A percentile compares a stretch with the other conserved stretches of the same genome.
phyloP scores from a whole-genome alignment of 2,329 filamentous ascomycete species.

The Coniochaeta ligniaria region DNA sequence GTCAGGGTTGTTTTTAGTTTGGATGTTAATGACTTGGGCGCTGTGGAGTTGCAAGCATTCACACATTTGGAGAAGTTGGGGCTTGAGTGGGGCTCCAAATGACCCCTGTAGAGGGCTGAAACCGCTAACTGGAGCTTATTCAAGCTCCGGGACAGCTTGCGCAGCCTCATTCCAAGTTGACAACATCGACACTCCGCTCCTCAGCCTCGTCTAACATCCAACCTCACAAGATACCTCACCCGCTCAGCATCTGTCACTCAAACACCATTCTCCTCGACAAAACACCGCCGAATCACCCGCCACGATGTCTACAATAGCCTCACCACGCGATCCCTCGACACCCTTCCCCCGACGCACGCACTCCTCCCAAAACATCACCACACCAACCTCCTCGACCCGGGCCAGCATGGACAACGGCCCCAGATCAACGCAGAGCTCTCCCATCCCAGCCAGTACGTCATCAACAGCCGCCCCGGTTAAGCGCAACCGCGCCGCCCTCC shows the following conservation, averaged over 20 bases:
- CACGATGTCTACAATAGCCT: conserved; percentile 60
- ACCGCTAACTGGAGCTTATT: not conserved
- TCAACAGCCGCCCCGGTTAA: conserved; percentile 25
- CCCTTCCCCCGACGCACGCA: conserved; percentile 49
- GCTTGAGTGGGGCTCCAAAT: not conserved
- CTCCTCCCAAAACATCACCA: conserved; percentile 39
- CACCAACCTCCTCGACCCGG: conserved; percentile 68
- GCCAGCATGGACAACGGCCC: conserved; percentile 57
- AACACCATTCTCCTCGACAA: not conserved
- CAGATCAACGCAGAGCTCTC: conserved; percentile 53
- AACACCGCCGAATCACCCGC: not conserved
- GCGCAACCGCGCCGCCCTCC: conserved; percentile 74
- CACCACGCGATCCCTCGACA: conserved; percentile 52
- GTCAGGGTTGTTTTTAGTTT: too few relatives aligned
- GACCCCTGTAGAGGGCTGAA: not conserved
- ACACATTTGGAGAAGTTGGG: not conserved
- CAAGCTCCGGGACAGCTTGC: not conserved
- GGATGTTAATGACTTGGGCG: too few relatives aligned
- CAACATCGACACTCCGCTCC: not conserved
- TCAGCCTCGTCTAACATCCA: not conserved
- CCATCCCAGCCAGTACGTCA: conserved; percentile 23
- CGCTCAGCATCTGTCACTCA: not conserved
- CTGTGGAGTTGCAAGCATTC: not conserved
- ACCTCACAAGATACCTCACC: not conserved
- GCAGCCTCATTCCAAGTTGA: not conserved